Evolutionary conservation across 192 early-diverging fungal genomes (phyloP).

Genomic region (Backusella westeae): DNA sequence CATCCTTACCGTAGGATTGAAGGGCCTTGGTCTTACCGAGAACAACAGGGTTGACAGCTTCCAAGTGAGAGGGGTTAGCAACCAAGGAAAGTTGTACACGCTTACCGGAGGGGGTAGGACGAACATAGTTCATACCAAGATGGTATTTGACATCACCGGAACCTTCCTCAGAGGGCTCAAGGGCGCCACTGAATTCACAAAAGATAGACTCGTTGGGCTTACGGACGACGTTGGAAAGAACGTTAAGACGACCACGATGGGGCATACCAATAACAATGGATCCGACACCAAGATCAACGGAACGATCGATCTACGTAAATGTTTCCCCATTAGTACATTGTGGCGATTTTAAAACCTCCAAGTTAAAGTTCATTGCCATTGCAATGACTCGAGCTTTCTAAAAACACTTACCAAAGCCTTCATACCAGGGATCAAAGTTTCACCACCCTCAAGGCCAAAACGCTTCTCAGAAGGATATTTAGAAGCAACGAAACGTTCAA

Average conservation of each 20-base stretch:
- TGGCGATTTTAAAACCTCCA: neutral
- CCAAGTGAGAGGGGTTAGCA: conserved; percentile 98
- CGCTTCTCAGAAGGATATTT: conserved; percentile 98
- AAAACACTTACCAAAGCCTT: conserved; percentile 76
- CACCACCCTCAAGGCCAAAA: conserved; percentile 97
- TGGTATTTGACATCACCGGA: conserved; percentile 97
- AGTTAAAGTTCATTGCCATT: neutral
- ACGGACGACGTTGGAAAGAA: conserved; percentile 97
- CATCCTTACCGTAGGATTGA: conserved; percentile 93
- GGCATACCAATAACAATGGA: conserved; percentile 99
- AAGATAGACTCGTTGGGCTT: conserved; percentile 99
- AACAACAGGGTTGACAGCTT: conserved; percentile 98
- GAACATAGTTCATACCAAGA: conserved; percentile 92
- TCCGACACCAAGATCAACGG: conserved; percentile 93
- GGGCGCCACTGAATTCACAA: conserved; percentile 91
- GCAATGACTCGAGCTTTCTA: neutral
- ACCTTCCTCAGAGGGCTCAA: conserved; percentile 87
- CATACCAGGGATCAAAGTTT: conserved; percentile 97
- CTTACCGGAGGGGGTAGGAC: conserved; percentile 95
- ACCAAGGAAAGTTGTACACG: conserved; percentile 96
- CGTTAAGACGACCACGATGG: conserved; percentile 97
- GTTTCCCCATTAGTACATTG: neutral
- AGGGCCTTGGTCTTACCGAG: conserved; percentile 95
- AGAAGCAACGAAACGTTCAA: conserved; percentile 93
- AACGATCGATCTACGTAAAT: conserved; percentile 81